A percentile compares a stretch with the other conserved stretches of the same genome.
Evolutionary conservation across 208 protist genomes (phyloP).

Genomic region (Wallacemonas sp.): DNA sequence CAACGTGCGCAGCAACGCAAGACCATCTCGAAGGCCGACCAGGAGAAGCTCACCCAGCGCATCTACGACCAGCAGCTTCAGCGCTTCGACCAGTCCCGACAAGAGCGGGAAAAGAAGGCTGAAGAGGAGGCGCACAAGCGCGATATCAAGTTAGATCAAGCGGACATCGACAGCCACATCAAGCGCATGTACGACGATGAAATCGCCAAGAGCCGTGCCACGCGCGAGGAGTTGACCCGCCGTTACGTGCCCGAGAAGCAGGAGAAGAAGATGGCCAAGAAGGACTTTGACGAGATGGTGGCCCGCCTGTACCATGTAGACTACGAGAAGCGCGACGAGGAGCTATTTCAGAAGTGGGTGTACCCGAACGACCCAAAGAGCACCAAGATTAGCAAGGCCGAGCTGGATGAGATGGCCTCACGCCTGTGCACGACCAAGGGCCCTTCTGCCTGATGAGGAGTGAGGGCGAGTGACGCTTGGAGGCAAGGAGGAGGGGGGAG

Average conservation of each 20-base stretch:
- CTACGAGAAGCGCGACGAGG: conserved; percentile 75
- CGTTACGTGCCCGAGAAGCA: conserved; percentile 53
- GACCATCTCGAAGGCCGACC: conserved; percentile 51
- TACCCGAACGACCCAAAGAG: conserved; percentile 80
- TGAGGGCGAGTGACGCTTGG: not conserved
- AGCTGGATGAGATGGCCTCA: conserved; percentile 68
- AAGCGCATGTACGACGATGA: conserved; percentile 82
- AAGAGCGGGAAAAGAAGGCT: conserved; percentile 52
- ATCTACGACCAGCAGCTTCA: conserved; percentile 84
- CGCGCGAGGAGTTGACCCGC: conserved; percentile 45
- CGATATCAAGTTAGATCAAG: conserved; percentile 59
- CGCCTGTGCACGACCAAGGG: conserved; percentile 70
- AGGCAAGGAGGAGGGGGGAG: not conserved
- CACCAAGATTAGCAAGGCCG: conserved; percentile 45
- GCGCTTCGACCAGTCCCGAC: conserved; percentile 50
- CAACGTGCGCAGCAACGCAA: conserved; percentile 25
- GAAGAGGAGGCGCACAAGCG: conserved; percentile 58
- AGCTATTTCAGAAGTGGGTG: conserved; percentile 86
- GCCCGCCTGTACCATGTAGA: conserved; percentile 74
- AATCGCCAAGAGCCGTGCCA: conserved; percentile 43
- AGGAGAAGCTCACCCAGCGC: conserved; percentile 56
- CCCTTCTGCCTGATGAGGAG: not conserved
- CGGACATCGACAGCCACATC: conserved; percentile 74
- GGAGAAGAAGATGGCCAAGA: conserved; percentile 68
- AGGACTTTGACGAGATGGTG: conserved; percentile 60